A percentile compares a stretch with the other conserved stretches of the same genome.
phyloP scores from a whole-genome alignment of 1,284 basidiomycete species.

The Cryptococcus amylolentus region DNA sequence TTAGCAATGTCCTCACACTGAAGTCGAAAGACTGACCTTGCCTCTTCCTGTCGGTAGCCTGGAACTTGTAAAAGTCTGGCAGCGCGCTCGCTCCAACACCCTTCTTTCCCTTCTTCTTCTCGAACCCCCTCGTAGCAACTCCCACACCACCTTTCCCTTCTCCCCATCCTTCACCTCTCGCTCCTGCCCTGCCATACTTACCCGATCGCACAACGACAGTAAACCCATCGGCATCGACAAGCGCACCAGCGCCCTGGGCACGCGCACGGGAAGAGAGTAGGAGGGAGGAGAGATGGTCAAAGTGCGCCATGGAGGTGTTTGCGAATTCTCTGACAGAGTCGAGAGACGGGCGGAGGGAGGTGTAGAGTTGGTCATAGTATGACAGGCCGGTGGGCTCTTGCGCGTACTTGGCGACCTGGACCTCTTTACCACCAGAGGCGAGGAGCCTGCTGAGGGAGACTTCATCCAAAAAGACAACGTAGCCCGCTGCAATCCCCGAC shows the following conservation, averaged over 20 bases:
- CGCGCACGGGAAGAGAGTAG: conserved; percentile 51
- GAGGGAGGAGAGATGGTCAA: conserved; percentile 64
- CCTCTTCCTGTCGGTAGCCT: conserved; percentile 78
- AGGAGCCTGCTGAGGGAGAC: conserved; percentile 64
- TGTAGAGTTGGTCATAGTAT: conserved; percentile 65
- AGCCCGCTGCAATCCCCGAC: conserved; percentile 55
- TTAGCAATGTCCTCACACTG: background rate
- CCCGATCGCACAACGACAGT: conserved; percentile 84
- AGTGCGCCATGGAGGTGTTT: conserved; percentile 68
- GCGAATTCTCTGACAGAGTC: conserved; percentile 68
- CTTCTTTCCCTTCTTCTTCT: conserved; percentile 58
- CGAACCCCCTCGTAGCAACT: conserved; percentile 43
- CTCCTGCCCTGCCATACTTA: conserved; percentile 75
- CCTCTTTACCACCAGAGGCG: conserved; percentile 40
- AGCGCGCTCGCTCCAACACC: conserved; percentile 63
- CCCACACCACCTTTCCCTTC: conserved; percentile 29
- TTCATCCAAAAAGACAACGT: conserved; percentile 72
- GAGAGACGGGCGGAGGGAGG: conserved; percentile 65
- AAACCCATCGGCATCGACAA: conserved; percentile 89
- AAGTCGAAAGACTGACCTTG: conserved; percentile 57
- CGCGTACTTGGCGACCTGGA: conserved; percentile 4
- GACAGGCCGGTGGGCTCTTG: conserved; percentile 61
- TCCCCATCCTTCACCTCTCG: conserved; percentile 48
- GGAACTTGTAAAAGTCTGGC: conserved; percentile 74
- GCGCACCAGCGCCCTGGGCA: conserved; percentile 60